These are phyloP conservation scores for Colletotrichum liaoningense DNA, from an alignment of 2,329 filamentous ascomycete species.

Conservation along the genomic window DNA sequence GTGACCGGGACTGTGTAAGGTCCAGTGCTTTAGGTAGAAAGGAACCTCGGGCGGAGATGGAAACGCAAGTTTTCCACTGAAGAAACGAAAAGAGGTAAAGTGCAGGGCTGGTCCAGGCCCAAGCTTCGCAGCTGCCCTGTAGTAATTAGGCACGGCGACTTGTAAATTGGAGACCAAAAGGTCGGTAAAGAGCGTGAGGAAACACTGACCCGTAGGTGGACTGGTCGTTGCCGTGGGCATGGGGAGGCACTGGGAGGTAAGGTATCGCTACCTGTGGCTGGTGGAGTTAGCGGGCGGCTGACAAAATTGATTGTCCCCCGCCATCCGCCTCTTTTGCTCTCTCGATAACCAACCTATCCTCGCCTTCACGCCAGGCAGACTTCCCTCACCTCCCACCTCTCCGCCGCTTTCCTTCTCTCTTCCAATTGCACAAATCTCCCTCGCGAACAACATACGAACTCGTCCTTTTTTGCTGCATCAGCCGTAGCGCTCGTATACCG, in stretches of 20 bases:
- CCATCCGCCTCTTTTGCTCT: slow-evolving; percentile 36
- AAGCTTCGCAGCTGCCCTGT: slow-evolving; percentile 9
- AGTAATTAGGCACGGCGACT: neutral
- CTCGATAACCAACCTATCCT: slow-evolving; percentile 35
- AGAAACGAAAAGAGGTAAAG: neutral
- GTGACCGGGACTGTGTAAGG: too few relatives aligned
- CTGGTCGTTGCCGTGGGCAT: neutral
- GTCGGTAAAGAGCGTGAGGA: slow-evolving; percentile 4
- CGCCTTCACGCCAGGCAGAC: slow-evolving; percentile 33
- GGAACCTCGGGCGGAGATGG: neutral
- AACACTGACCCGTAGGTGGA: neutral
- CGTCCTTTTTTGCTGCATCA: neutral
- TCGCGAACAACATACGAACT: neutral
- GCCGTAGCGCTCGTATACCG: slow-evolving; percentile 7
- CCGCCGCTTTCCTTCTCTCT: slow-evolving; percentile 6
- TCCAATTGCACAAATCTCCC: slow-evolving; percentile 18
- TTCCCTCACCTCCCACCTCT: slow-evolving; percentile 22
- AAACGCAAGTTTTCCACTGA: slow-evolving; percentile 6
- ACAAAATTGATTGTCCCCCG: slow-evolving; percentile 39
- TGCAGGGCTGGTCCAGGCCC: neutral
- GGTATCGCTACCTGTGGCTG: slow-evolving; percentile 36
- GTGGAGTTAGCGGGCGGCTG: slow-evolving; percentile 38
- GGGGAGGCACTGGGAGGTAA: neutral
- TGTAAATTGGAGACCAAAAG: neutral
- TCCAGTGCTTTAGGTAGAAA: too few relatives aligned